Evolutionary conservation across 257 asterid genomes (phyloP).

Genomic region (Oldenlandia corymbosa): DNA sequence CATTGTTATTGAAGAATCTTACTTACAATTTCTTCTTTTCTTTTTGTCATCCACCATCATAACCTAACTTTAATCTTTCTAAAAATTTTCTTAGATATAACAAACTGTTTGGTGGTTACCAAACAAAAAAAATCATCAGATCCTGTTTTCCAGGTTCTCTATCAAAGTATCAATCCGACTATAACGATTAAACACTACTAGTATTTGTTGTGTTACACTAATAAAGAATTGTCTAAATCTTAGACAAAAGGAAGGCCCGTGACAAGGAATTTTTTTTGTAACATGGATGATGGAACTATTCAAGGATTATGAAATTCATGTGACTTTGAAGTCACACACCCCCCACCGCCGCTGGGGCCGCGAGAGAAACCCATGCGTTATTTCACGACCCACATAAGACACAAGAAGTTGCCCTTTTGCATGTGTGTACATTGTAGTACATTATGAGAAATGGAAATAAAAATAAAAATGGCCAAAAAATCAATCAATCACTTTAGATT

Average conservation of each 20-base stretch:
- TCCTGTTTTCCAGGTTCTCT: background rate
- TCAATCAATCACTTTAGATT: constrained; percentile 8
- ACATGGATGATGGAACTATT: no score
- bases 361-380: background rate
- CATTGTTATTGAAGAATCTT: constrained; percentile 20
- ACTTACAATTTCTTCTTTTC: no score
- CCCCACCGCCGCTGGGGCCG: background rate
- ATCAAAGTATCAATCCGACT: no score
- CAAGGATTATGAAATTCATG: no score
- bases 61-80: constrained; percentile 6
- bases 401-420: constrained; percentile 1
- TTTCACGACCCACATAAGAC: background rate
- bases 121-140: background rate
- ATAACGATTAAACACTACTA: no score
- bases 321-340: no score
- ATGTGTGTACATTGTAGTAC: background rate
- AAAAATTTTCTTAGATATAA: constrained; percentile 12
- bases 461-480: background rate
- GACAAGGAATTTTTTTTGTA: no score
- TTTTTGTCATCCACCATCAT: constrained; percentile 34
- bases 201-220: no score
- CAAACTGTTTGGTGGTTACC: constrained; percentile 6
- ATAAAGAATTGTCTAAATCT: no score
- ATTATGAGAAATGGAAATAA: background rate
- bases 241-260: no score